phyloP scores from a whole-genome alignment of 257 asterid species.

The Petunia axillaris region DNA sequence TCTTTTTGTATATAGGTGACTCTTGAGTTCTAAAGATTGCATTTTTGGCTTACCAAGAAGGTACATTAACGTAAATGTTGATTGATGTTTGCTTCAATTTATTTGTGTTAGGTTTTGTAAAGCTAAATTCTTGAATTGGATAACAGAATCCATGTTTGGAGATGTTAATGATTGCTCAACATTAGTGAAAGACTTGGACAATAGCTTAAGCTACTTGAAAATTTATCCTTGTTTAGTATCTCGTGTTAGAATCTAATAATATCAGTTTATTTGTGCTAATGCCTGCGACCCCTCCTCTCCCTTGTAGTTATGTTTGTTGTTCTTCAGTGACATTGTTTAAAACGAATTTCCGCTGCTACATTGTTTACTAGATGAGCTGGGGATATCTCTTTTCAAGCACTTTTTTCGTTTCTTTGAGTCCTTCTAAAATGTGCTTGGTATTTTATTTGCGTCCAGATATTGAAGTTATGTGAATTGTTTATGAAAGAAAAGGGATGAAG shows the following conservation, averaged over 20 bases:
- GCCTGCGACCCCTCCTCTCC: no score
- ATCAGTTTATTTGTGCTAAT: no score
- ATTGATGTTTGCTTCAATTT: background rate
- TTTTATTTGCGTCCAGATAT: conserved; percentile 9
- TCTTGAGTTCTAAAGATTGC: background rate
- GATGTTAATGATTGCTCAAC: no score
- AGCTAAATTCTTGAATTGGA: background rate
- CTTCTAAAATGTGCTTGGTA: background rate
- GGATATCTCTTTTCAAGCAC: background rate
- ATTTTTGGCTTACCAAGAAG: background rate
- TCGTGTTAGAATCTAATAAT: no score
- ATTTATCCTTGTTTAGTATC: no score
- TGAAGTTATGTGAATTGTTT: background rate
- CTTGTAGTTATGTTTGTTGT: background rate
- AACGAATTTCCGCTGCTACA: background rate
- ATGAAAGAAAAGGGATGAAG: background rate
- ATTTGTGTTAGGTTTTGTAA: background rate
- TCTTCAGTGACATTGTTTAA: background rate
- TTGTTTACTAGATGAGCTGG: background rate
- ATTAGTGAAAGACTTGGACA: no score
- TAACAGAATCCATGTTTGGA: no score
- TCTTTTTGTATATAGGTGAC: background rate
- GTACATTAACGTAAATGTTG: background rate
- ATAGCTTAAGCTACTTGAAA: no score
- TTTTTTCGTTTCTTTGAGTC: background rate